Evolutionary conservation across 2,329 filamentous ascomycete genomes (phyloP), one percentile per base, ranked within the genome.

Genomic region (Talaromyces sp.): DNA sequence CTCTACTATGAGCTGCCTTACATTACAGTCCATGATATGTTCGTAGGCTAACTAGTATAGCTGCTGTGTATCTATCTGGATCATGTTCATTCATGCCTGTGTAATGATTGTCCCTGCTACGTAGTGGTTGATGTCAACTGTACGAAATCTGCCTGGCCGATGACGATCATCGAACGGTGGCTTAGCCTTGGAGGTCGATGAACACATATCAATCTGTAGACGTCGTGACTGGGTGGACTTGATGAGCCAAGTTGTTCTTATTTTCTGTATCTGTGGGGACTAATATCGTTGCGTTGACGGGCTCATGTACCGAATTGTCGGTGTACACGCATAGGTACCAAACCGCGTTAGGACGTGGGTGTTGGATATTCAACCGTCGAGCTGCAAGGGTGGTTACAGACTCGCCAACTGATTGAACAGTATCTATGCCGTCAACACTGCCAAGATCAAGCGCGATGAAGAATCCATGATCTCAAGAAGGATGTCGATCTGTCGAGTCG

Each of bases 361-460:
- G n/a, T n/a, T n/a, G n/a, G n/a, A n/a, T n/a, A n/a, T 3, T 61
- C 62, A 33, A 60, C 63, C 56, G 53, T 64, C n/a, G 60, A 63
- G 31, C 51, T 43, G 51, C 59, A 62, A 58, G 52, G 62, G 57
- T 35, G 62, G 60, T 2, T 36, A 63, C 35, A 57, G 62, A 45
- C 54, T 63, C 22, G 62, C 62, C 11, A 53, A 28, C 7, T 62
- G 62, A 60, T 17, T 62, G 19, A 60, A 63, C 48, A 52, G 15
- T 7, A 28, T 52, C 48, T 52, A 52, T 52, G 25, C 48, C 17
- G n/a, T 19, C 33, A 37, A 52, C 2, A 39, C 39, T 39, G 48
- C 35, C 48, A 52, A 52, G 21, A 13, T 5, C 13, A 52, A 52
- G 19, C 48, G 48, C 17, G 48, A 52, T 6, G 33, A 33, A 3